Evolutionary conservation across 768 basidiomycete genomes (phyloP).

Genomic region (Tulasnella sp.): DNA sequence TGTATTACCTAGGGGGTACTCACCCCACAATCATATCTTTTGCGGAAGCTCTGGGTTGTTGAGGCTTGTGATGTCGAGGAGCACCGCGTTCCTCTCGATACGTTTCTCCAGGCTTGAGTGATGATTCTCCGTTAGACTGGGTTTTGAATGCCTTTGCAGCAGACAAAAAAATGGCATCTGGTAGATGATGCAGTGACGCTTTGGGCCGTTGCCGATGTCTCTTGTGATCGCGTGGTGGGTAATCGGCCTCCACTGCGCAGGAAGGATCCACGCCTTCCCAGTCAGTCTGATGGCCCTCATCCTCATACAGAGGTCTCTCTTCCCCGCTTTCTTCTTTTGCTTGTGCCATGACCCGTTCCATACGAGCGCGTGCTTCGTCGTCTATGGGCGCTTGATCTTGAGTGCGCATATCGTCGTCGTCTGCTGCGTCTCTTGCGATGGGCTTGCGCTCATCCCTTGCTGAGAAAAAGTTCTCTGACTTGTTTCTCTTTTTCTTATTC

Average conservation of each 20-base stretch:
- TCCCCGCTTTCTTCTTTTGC: not conserved
- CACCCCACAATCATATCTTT: constrained; percentile 8
- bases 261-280: not conserved
- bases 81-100: no score
- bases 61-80: not conserved
- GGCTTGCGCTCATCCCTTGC: not conserved
- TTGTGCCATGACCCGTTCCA: not conserved
- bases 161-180: constrained; percentile 4
- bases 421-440: not conserved
- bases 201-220: not conserved
- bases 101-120: no score
- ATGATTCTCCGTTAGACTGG: no score
- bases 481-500: no score
- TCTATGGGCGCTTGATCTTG: not conserved
- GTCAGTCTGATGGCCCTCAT: not conserved
- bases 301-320: no score
- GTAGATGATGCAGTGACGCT: not conserved
- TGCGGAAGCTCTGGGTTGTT: not conserved
- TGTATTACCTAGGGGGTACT: not conserved
- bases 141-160: no score
- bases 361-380: not conserved
- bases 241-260: not conserved
- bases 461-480: not conserved
- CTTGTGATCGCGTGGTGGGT: not conserved
- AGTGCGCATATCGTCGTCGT: no score